Conservation (phyloP, 768 basidiomycete species). For the Serendipita sp. region DNA sequence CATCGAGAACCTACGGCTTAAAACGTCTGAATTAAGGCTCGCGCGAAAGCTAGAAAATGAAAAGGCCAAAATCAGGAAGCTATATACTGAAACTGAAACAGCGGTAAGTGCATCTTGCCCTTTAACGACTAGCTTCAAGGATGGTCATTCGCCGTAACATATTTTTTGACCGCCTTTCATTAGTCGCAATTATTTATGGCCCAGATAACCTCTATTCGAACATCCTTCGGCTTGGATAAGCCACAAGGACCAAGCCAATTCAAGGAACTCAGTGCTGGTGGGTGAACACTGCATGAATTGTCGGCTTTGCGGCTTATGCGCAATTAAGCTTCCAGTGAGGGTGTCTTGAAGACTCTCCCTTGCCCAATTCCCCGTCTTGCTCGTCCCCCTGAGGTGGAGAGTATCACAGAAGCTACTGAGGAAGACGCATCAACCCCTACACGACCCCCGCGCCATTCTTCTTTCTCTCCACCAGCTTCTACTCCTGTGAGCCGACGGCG, state of each 20-base stretch:
- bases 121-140: background rate
- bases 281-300: background rate
- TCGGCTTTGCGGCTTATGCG: background rate
- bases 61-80: slow-evolving; percentile 53
- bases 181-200: background rate
- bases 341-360: background rate
- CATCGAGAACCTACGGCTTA: slow-evolving; percentile 66
- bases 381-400: background rate
- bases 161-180: background rate
- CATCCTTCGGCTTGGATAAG: background rate
- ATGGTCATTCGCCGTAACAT: background rate
- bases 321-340: background rate
- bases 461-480: background rate
- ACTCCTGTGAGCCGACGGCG: slow-evolving; percentile 1
- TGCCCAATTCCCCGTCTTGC: background rate
- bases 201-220: background rate
- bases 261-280: background rate
- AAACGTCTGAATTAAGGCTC: slow-evolving; percentile 65
- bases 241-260: background rate
- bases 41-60: slow-evolving; percentile 63
- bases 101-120: slow-evolving; percentile 32
- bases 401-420: slow-evolving; percentile 4
- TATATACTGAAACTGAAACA: slow-evolving; percentile 56
- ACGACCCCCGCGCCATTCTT: background rate
- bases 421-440: background rate